These are phyloP conservation scores for Aspergillus latus DNA, from an alignment of 2,329 filamentous ascomycete species.

Conservation along the genomic window DNA sequence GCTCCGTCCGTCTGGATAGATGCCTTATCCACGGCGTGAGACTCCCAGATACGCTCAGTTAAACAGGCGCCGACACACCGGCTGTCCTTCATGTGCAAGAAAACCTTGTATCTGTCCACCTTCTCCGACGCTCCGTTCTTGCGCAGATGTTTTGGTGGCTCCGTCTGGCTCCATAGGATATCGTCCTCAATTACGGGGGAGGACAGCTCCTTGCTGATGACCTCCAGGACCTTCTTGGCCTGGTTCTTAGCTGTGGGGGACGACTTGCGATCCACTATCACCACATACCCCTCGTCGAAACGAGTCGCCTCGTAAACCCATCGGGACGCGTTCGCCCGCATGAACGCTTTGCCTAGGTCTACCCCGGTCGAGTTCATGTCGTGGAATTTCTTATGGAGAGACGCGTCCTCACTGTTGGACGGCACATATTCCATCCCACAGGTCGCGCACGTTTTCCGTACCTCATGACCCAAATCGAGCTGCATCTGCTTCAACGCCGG, in stretches of 20 bases:
- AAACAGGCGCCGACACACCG: conserved; percentile 64
- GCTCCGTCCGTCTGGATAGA: conserved; percentile 21
- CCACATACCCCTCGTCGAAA: conserved; percentile 54
- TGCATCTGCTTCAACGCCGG: conserved; percentile 58
- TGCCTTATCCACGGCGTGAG: conserved; percentile 49
- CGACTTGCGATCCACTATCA: conserved; percentile 58
- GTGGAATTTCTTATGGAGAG: conserved; percentile 64
- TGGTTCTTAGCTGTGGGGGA: conserved; percentile 52
- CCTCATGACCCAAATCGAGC: conserved; percentile 58
- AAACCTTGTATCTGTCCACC: conserved; percentile 58
- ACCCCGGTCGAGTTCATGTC: conserved; percentile 61
- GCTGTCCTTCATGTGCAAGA: conserved; percentile 60
- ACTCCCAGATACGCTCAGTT: conserved; percentile 60
- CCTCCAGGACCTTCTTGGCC: conserved; percentile 58
- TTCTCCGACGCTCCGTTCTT: conserved; percentile 37
- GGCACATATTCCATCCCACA: conserved; percentile 69
- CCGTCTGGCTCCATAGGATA: conserved; percentile 55
- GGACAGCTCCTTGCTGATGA: conserved; percentile 63
- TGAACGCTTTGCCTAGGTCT: conserved; percentile 59
- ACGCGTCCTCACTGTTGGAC: conserved; percentile 61
- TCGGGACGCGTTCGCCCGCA: conserved; percentile 52
- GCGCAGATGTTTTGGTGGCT: conserved; percentile 40
- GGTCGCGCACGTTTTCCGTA: conserved; percentile 57
- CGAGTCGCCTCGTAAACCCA: conserved; percentile 53
- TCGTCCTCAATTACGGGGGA: conserved; percentile 60